These are phyloP conservation scores for Flaveria bidentis DNA, from an alignment of 129 eudicot species.

Conservation along the genomic window DNA sequence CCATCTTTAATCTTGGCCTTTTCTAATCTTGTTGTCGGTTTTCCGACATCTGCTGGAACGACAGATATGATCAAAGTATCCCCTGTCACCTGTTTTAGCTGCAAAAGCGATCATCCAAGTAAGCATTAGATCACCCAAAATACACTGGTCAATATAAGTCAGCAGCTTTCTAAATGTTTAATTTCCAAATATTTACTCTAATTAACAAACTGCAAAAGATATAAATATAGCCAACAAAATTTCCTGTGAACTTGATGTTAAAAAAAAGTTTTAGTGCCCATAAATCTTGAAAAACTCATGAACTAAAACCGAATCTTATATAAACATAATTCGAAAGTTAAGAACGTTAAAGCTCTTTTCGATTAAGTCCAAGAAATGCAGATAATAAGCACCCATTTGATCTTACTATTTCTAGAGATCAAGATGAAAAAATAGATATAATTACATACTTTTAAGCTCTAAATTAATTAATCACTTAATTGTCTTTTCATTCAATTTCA, in stretches of 20 bases:
- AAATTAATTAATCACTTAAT: not conserved
- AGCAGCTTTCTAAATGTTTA: not conserved
- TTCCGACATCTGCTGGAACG: slow-evolving; percentile 79
- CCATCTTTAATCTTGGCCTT: slow-evolving; percentile 71
- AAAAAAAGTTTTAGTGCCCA: not conserved
- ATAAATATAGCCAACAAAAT: not conserved
- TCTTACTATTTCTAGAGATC: slow-evolving; percentile 25
- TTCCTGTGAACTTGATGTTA: not conserved
- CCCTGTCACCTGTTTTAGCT: slow-evolving; percentile 60
- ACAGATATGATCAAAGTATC: slow-evolving; percentile 80
- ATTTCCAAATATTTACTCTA: not conserved
- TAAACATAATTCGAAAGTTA: not conserved
- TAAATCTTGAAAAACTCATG: slow-evolving; percentile 23
- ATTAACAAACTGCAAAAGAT: not conserved
- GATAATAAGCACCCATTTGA: slow-evolving; percentile 8
- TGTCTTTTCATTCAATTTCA: not conserved
- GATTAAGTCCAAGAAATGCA: slow-evolving; percentile 8
- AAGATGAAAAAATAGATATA: slow-evolving; percentile 4
- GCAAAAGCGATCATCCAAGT: slow-evolving; percentile 21
- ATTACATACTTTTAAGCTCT: not conserved
- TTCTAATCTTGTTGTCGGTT: slow-evolving; percentile 73
- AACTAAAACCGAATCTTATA: slow-evolving; percentile 6
- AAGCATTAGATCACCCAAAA: slow-evolving; percentile 4
- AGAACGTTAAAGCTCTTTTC: not conserved
- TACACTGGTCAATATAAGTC: slow-evolving; percentile 9